A percentile compares a stretch with the other conserved stretches of the same genome.
These are phyloP conservation scores for Phytophthora niederhauseri DNA, from an alignment of 352 stramenopile species.

Conservation along the genomic window DNA sequence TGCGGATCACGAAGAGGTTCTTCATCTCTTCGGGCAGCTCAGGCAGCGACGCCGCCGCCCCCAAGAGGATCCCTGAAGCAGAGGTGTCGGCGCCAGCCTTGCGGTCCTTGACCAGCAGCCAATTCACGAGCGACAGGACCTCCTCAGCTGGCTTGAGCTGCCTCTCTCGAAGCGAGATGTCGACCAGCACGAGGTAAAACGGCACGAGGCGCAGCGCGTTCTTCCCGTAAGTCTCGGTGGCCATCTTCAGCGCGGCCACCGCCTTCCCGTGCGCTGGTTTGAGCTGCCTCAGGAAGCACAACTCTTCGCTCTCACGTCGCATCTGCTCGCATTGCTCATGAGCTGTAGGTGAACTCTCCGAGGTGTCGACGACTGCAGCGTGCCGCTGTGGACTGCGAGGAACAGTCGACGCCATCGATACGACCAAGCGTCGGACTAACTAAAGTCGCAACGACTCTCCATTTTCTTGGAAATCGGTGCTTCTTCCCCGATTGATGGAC, in stretches of 20 bases:
- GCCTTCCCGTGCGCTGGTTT: slow-evolving; percentile 52
- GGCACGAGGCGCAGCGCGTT: slow-evolving; percentile 58
- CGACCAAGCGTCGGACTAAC: slow-evolving; percentile 12
- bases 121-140: slow-evolving; percentile 72
- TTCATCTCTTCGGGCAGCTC: slow-evolving; percentile 60
- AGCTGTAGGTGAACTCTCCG: slow-evolving; percentile 10
- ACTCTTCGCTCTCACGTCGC: slow-evolving; percentile 63
- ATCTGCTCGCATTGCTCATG: slow-evolving; percentile 53
- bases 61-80: slow-evolving; percentile 14
- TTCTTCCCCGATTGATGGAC: too few species aligned
- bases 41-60: neutral
- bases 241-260: slow-evolving; percentile 49
- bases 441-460: slow-evolving; percentile 14
- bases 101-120: slow-evolving; percentile 68
- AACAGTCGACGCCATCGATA: slow-evolving; percentile 16
- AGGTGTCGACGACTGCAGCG: slow-evolving; percentile 5
- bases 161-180: slow-evolving; percentile 62
- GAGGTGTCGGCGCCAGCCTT: slow-evolving; percentile 21
- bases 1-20: slow-evolving; percentile 66
- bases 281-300: slow-evolving; percentile 55
- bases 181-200: slow-evolving; percentile 71
- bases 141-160: slow-evolving; percentile 72
- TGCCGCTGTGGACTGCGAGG: slow-evolving; percentile 31
- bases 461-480: too few species aligned
- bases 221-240: slow-evolving; percentile 56